phyloP scores from a whole-genome alignment of 768 basidiomycete genomes.

The Dioszegia crocea region DNA sequence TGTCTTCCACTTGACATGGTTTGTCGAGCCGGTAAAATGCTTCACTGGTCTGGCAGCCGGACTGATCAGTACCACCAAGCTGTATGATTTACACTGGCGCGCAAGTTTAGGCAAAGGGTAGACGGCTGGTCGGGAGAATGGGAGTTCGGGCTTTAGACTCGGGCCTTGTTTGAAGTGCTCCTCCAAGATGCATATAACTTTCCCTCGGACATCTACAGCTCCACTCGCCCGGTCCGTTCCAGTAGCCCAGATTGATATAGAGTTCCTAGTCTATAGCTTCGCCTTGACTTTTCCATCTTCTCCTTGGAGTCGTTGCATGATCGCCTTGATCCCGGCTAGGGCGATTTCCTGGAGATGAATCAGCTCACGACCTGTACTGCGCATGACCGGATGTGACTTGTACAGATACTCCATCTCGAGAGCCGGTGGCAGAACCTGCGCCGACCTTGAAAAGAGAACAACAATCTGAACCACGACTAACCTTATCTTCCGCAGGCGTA shows the following conservation, averaged over 20 bases:
- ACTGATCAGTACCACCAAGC: slow-evolving; percentile 35
- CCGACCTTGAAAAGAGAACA: background rate
- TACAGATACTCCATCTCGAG: too few relatives aligned
- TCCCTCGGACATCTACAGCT: too few relatives aligned
- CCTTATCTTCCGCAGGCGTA: slow-evolving; percentile 12
- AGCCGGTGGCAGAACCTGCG: too few relatives aligned
- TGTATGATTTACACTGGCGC: slow-evolving; percentile 37
- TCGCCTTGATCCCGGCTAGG: background rate
- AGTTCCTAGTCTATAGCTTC: background rate
- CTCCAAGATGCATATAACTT: background rate
- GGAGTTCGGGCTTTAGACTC: background rate
- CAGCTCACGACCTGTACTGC: too few relatives aligned
- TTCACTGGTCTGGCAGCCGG: slow-evolving; percentile 33
- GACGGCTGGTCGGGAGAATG: background rate
- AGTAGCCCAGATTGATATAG: too few relatives aligned
- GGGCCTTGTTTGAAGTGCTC: background rate
- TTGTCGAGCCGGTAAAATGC: slow-evolving; percentile 43
- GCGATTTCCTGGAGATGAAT: slow-evolving; percentile 7
- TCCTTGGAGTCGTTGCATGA: background rate
- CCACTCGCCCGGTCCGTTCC: too few relatives aligned
- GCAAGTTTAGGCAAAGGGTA: slow-evolving; percentile 32
- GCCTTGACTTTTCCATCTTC: background rate
- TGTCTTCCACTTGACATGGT: slow-evolving; percentile 30
- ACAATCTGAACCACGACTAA: background rate
- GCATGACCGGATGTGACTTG: too few relatives aligned